Base-by-base conservation (phyloP, 1,139 yeast species). In the Saccharomycopsis hybrid region DNA sequence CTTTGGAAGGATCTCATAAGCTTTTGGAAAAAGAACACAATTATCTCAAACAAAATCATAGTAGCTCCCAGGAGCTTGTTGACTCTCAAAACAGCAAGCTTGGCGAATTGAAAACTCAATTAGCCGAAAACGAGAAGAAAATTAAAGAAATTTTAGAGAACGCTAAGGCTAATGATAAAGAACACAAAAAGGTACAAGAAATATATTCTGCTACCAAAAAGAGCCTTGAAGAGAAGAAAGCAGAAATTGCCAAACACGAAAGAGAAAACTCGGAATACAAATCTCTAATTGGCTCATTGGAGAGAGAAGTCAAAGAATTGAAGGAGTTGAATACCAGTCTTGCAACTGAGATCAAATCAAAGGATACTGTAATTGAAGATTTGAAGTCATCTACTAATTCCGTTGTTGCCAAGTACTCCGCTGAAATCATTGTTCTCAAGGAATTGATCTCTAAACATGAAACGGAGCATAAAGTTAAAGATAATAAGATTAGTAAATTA, bases 1-100 rank as follows among this genome's bases (percentile, higher is more conserved):
- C 52, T 37, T 38, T 48, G 31, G 46, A 44, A 33, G 51, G 36
- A 7, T 38, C 52, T 42, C 50, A 50, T 11, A 4, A 18, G 24
- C 33, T 43, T 4, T 37, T 52, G 35, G 41, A 50, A 35, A 27
- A 35, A 7, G 37, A 41, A 5, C 29, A 37, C 33, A 28, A 27
- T 5, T 13, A 35, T 8, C 24, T 47, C 29, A 29, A 28, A 29
- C 11, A 41, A 11, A 28, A 28, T 8, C 5, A 40, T 25, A 13
- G n/a, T 5, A 28, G 27, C 43, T 27, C 29, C 24, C 38, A 43
- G 31, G 39, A 39, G n/a, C 11, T 32, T 28, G 24, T 37, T 38
- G 43, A 38, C 5, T 29, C 27, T n/a, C 18, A 30, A 7, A n/a
- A 28, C 8, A 7, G 9, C 24, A 29, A 32, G 13, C 4, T 41